Evolutionary conservation across 2,329 filamentous ascomycete genomes (phyloP), one percentile per base, ranked within the genome.

Genomic region (Paraphaeosphaeria minitans): DNA sequence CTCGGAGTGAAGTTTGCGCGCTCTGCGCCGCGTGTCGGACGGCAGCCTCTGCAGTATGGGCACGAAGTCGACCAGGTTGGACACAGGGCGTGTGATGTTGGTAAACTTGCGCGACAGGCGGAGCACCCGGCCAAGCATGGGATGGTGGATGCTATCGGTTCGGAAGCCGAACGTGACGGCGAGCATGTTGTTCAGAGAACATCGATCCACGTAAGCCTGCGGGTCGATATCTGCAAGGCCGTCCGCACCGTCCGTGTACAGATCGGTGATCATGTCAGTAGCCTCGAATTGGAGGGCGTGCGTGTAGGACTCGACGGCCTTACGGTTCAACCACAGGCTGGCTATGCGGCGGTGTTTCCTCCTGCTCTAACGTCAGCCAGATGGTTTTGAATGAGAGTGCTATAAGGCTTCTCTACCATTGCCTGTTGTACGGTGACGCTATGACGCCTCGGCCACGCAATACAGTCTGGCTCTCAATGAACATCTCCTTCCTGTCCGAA

Each of bases 61-160:
- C n/a, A n/a, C n/a, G n/a, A 64, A 64, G 27, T 64, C 59, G 24
- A 58, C 57, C 1, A 62, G 49, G 29, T 64, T 64, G n/a, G 62
- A 62, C 60, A 62, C 58, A 2, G 59, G 60, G 4, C 62, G 57
- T 1, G 60, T 64, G 14, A 35, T 45, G 45, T 64, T 62, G 57
- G 59, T 64, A 43, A 62, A 62, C 35, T 53, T 56, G 6, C 57
- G 51, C 19, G 43, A 56, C 1, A 64, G 47, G 9, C 54, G 31
- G 14, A 62, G 35, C 10, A 56, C 56, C 21, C 39, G 31, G 22
- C 45, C 51, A 16, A 62, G 56, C 33, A 62, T 56, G 13, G 59
- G 56, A 27, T 62, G 45, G n/a, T n/a, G n/a, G n/a, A n/a, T n/a
- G n/a, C n/a, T n/a, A n/a, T n/a, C n/a, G n/a, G n/a, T n/a, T n/a